Base-by-base conservation (phyloP, 805 yeast species). In the Lachancea sp. region DNA sequence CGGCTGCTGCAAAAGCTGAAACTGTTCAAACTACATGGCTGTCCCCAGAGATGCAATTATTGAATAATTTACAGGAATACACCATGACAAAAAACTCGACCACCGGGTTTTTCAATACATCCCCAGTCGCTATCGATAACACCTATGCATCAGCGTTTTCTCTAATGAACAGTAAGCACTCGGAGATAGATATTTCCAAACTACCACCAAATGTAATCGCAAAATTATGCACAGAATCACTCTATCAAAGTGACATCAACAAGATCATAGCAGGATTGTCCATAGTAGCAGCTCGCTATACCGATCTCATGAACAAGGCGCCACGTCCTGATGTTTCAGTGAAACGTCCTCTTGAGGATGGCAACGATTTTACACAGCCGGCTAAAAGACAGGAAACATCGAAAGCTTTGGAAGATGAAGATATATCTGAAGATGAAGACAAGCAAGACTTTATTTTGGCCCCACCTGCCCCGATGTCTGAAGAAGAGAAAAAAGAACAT, bases 211-310 rank as follows among this genome's bases (percentile, higher is more conserved):
- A 79, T 41, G 70, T 83, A 1, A 73, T 89, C 45, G 74, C 58
- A 73, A 18, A 73, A 77, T 37, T 81, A 82, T 74, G 86, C 82
- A 13, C 68, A 77, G 45, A 75, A 77, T 88, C 95, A 0, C 68
- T 93, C 45, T 68, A 72, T 15, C 74, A 74, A 36, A 76, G 78
- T 0, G 75, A 77, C 40, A 66, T 73, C 0, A 68, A 69, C 3
- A 74, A 72, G 47, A 69, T 91, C 20, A 69, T 78, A 13, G 75
- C 78, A 44, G 95, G 87, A 1, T 66, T 89, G 47, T 77, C 78
- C n/a, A 78, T 86, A 34, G 76, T 87, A 5, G 71, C 79, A 13
- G 75, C 81, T 10, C 72, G 97, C 49, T 85, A 83, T 55, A 65
- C 72, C 10, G 75, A 74, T 55, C 68, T 73, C 15, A 59, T 67